phyloP scores from a whole-genome alignment of 345 rosid genomes.

The Camelina laxa region DNA sequence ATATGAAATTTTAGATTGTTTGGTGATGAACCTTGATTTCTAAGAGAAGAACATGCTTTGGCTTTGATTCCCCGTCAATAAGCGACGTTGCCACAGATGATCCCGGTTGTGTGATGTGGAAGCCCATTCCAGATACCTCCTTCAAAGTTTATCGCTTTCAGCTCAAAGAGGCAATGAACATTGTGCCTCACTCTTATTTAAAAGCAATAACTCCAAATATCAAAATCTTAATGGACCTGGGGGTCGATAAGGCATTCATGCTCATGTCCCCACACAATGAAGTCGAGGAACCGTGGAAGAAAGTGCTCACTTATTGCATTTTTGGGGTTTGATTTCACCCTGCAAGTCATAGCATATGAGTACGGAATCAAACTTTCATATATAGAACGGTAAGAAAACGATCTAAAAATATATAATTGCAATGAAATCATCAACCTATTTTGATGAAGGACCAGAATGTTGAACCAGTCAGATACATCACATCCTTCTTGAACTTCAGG shows the following conservation, averaged over 20 bases:
- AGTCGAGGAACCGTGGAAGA: conserved; percentile 92
- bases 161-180: conserved; percentile 37
- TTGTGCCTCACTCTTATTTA: conserved; percentile 13
- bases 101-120: conserved; percentile 98
- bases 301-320: conserved; percentile 98
- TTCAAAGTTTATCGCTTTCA: conserved; percentile 53
- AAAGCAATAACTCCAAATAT: conserved; percentile 17
- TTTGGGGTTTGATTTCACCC: conserved; percentile 95
- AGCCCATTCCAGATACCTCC: conserved; percentile 99
- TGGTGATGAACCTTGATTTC: conserved; percentile 79
- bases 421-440: conserved; percentile 65
- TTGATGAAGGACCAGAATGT: conserved; percentile 96
- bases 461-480: conserved; percentile 92
- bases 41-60: conserved; percentile 93
- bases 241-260: conserved; percentile 97
- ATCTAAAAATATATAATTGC: not conserved
- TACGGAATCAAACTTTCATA: conserved; percentile 17
- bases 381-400: not conserved
- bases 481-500: conserved; percentile 93
- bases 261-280: conserved; percentile 98
- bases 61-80: conserved; percentile 98
- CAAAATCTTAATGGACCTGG: conserved; percentile 56
- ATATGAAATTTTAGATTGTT: conserved; percentile 29
- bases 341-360: conserved; percentile 44
- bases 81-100: conserved; percentile 99